These are phyloP conservation scores for Aspergillus ostianus DNA, from an alignment of 495 filamentous ascomycete species.

Conservation along the genomic window DNA sequence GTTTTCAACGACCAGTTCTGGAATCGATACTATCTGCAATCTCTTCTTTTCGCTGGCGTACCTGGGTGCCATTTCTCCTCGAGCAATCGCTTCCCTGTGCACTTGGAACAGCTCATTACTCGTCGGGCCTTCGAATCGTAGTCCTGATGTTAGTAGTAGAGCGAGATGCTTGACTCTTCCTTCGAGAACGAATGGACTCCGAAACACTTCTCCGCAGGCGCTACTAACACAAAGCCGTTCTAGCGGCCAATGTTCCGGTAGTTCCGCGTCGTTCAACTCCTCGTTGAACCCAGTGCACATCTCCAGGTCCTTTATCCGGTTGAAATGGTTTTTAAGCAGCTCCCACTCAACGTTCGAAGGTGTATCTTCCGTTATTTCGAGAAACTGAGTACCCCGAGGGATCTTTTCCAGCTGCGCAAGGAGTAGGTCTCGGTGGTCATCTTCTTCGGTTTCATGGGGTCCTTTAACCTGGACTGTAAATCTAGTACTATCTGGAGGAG, in stretches of 20 bases:
- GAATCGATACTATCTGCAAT: constrained; percentile 16
- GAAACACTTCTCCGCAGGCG: constrained; percentile 16
- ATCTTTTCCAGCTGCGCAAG: constrained; percentile 20
- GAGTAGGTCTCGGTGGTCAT: constrained; percentile 12
- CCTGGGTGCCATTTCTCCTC: constrained; percentile 16
- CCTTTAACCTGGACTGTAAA: constrained; percentile 20
- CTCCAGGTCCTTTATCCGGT: constrained; percentile 14
- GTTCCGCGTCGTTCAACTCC: constrained; percentile 22
- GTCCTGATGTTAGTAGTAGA: constrained; percentile 18
- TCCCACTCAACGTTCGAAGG: constrained; percentile 26
- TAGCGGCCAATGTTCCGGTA: constrained; percentile 29
- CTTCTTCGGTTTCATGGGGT: constrained; percentile 5
- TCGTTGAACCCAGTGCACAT: constrained; percentile 22
- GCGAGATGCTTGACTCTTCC: constrained; percentile 24
- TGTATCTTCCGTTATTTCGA: constrained; percentile 20
- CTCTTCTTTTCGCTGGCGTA: constrained; percentile 12
- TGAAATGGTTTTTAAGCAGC: constrained; percentile 25
- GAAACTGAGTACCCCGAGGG: constrained; percentile 11
- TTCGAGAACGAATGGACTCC: constrained; percentile 21
- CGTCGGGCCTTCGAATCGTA: constrained; percentile 27
- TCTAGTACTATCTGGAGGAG: not conserved
- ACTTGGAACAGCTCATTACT: constrained; percentile 8
- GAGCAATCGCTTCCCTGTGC: constrained; percentile 13
- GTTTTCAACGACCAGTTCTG: constrained; percentile 11
- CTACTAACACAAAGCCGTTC: constrained; percentile 14